Conservation (phyloP, 176 grass and related monocot species). For the Carex parvula region DNA sequence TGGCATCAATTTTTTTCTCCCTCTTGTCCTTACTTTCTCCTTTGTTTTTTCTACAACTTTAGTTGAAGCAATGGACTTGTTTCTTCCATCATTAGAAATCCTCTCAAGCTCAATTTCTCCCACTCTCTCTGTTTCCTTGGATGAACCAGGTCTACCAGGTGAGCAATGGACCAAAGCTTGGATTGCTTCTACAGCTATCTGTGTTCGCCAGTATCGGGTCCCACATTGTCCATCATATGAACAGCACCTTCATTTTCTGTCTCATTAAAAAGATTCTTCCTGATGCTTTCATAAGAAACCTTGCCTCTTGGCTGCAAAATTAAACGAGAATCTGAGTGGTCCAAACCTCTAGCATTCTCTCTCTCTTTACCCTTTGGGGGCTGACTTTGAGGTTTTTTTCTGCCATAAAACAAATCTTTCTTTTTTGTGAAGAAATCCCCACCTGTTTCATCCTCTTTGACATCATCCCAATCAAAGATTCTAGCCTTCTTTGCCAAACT, state of each 20-base stretch:
- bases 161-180: constrained; percentile 51
- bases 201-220: constrained; percentile 77
- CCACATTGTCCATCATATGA: constrained; percentile 40
- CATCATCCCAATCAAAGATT: constrained; percentile 63
- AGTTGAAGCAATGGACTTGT: constrained; percentile 20
- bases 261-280: constrained; percentile 63
- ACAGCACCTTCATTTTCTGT: constrained; percentile 35
- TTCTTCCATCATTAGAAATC: constrained; percentile 15
- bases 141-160: constrained; percentile 36
- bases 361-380: constrained; percentile 30
- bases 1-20: constrained; percentile 35
- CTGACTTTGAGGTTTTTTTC: constrained; percentile 30
- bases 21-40: constrained; percentile 27
- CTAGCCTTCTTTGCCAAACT: constrained; percentile 32
- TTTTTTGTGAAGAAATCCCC: constrained; percentile 71
- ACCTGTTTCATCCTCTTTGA: constrained; percentile 55
- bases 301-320: constrained; percentile 38
- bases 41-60: constrained; percentile 25
- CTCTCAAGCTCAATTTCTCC: constrained; percentile 16
- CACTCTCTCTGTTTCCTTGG: constrained; percentile 27
- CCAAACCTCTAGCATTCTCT: constrained; percentile 31
- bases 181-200: constrained; percentile 82
- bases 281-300: constrained; percentile 35
- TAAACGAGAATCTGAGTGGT: constrained; percentile 43
- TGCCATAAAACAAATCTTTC: constrained; percentile 46